These are phyloP conservation scores for Penicillium antarcticum DNA, from an alignment of 495 filamentous ascomycete species.

Conservation along the genomic window DNA sequence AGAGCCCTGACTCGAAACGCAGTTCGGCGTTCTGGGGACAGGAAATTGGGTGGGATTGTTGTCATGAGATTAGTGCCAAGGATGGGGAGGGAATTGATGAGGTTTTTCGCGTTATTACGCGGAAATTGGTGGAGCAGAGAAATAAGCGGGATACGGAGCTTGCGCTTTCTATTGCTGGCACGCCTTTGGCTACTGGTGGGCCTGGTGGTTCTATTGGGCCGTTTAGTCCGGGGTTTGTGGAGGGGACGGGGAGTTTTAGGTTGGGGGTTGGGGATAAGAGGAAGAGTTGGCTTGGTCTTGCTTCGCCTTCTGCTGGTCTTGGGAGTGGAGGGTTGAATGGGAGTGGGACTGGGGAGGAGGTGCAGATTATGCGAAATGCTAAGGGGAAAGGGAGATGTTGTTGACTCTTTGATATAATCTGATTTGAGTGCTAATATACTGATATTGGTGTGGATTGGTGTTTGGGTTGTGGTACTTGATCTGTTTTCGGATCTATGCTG, in stretches of 20 bases:
- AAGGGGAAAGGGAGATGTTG: conserved; percentile 38
- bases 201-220: conserved; percentile 1
- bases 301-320: conserved; percentile 39
- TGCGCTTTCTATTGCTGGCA: conserved; percentile 41
- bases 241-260: conserved; percentile 45
- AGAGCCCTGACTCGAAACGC: conserved; percentile 71
- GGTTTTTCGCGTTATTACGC: conserved; percentile 90
- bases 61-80: conserved; percentile 93
- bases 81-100: conserved; percentile 96
- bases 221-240: conserved; percentile 18
- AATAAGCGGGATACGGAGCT: conserved; percentile 59
- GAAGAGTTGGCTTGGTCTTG: conserved; percentile 51
- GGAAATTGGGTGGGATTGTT: conserved; percentile 92
- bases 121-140: conserved; percentile 92
- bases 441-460: not conserved
- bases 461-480: not conserved
- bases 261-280: conserved; percentile 45
- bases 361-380: conserved; percentile 18
- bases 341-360: conserved; percentile 30
- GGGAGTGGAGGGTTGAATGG: conserved; percentile 27
- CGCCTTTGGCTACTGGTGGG: conserved; percentile 18
- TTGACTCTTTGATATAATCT: conserved; percentile 19
- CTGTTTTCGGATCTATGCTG: too few relatives aligned
- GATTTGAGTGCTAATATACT: conserved; percentile 1
- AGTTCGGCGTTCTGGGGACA: conserved; percentile 86